phyloP scores from a whole-genome alignment of 495 filamentous ascomycete genomes.

The Trichodelitschia bisporula region DNA sequence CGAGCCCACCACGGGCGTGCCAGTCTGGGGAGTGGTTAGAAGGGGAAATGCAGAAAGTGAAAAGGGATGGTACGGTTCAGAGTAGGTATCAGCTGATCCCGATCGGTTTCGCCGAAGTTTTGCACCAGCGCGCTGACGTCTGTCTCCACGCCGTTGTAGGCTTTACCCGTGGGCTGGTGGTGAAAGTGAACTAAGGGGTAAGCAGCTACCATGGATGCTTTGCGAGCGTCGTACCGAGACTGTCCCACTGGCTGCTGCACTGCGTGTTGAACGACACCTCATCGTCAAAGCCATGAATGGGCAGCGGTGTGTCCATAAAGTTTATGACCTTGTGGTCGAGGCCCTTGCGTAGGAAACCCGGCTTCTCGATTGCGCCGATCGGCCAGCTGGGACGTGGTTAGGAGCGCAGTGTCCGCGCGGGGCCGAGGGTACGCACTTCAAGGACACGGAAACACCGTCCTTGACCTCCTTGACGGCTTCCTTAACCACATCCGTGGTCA shows the following conservation, averaged over 20 bases:
- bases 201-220: not conserved
- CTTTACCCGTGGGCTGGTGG: conserved; percentile 20
- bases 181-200: conserved; percentile 12
- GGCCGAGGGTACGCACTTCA: conserved; percentile 23
- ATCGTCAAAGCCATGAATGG: conserved; percentile 18
- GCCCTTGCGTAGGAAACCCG: conserved; percentile 25
- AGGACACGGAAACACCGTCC: conserved; percentile 29
- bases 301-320: conserved; percentile 16
- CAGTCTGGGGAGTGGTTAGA: conserved; percentile 6
- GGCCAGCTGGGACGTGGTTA: conserved; percentile 11
- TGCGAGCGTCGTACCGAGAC: conserved; percentile 8
- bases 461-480: conserved; percentile 25
- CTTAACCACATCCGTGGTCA: conserved; percentile 28
- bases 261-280: conserved; percentile 23
- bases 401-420: not conserved
- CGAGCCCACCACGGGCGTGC: conserved; percentile 16
- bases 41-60: not conserved
- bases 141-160: conserved; percentile 27
- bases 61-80: conserved; percentile 10
- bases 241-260: conserved; percentile 20
- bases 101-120: conserved; percentile 8
- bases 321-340: conserved; percentile 25
- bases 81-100: conserved; percentile 9
- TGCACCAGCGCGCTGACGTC: conserved; percentile 8
- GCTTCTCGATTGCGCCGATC: conserved; percentile 21